Evolutionary conservation across 805 yeast genomes (phyloP).

Genomic region (Yamadazyma nakazawae): DNA sequence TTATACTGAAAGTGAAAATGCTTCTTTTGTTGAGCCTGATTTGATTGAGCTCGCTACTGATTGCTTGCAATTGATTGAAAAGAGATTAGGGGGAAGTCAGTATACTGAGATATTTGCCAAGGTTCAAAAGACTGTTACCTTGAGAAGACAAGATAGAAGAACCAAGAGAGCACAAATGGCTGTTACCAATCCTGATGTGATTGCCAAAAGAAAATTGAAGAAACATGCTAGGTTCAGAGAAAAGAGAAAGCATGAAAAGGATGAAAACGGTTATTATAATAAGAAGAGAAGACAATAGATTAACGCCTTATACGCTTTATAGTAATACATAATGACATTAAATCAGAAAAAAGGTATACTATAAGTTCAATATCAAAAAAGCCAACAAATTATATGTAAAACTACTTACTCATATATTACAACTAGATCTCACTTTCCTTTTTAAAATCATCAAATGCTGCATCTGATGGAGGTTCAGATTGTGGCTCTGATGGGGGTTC

Average conservation of each 20-base stretch:
- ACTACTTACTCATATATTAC: not conserved
- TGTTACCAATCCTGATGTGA: slow-evolving; percentile 72
- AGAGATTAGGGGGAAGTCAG: slow-evolving; percentile 66
- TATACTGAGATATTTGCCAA: slow-evolving; percentile 59
- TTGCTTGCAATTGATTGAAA: slow-evolving; percentile 63
- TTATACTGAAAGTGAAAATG: slow-evolving; percentile 45
- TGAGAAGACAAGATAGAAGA: slow-evolving; percentile 71
- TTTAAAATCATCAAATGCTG: slow-evolving; percentile 4
- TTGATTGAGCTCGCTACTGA: slow-evolving; percentile 55
- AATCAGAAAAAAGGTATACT: not conserved
- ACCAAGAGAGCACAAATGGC: slow-evolving; percentile 74
- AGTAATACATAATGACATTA: not conserved
- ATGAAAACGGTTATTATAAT: slow-evolving; percentile 72
- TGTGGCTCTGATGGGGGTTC: slow-evolving; percentile 8
- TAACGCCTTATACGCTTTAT: too few species aligned
- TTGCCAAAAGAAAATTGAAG: slow-evolving; percentile 74
- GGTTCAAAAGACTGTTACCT: slow-evolving; percentile 58
- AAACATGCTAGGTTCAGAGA: slow-evolving; percentile 76
- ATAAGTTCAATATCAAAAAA: too few species aligned
- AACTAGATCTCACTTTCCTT: not conserved
- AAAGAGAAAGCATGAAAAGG: slow-evolving; percentile 70
- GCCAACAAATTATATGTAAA: not conserved
- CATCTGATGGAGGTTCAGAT: slow-evolving; percentile 9
- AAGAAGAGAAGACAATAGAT: slow-evolving; percentile 47
- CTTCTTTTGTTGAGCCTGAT: slow-evolving; percentile 47